Conservation (phyloP, 352 stramenopile species). For the Globisporangium cederbergense region DNA sequence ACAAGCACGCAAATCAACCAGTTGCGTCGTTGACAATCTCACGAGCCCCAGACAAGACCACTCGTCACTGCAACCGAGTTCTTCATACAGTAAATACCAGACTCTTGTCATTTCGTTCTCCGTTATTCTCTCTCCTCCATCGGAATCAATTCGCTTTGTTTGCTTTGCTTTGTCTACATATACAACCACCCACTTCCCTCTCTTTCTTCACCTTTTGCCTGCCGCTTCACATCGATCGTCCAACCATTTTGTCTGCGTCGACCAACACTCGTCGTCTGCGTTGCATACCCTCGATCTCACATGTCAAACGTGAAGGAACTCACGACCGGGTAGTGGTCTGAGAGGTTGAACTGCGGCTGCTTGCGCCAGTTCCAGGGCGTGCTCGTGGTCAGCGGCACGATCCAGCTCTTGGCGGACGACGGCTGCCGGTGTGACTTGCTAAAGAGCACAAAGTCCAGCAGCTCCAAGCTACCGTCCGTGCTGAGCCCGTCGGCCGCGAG, state of each 20-base stretch:
- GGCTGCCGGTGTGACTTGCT: conserved; percentile 57
- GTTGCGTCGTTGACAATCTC: too few relatives aligned
- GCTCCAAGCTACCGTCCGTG: conserved; percentile 67
- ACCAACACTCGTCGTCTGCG: neutral
- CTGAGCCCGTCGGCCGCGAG: conserved; percentile 62
- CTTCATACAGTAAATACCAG: too few relatives aligned
- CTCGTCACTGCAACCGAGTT: too few relatives aligned
- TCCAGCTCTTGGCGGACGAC: conserved; percentile 45
- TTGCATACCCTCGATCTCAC: conserved; percentile 20
- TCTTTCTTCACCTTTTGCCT: neutral
- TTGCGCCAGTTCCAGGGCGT: conserved; percentile 61
- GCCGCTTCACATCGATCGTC: neutral
- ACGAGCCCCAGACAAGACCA: too few relatives aligned
- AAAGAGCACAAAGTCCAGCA: conserved; percentile 74
- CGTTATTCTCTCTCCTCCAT: too few relatives aligned
- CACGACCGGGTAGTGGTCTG: conserved; percentile 75
- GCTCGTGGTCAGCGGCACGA: conserved; percentile 49
- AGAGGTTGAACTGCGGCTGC: conserved; percentile 66
- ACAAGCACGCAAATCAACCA: too few relatives aligned
- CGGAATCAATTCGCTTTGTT: neutral
- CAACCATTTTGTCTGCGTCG: neutral
- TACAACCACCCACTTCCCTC: neutral
- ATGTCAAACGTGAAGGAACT: conserved; percentile 73
- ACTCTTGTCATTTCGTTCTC: too few relatives aligned
- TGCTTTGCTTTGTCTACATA: neutral